phyloP scores from a whole-genome alignment of 2,329 filamentous ascomycete species.

The Graphium sp. region DNA sequence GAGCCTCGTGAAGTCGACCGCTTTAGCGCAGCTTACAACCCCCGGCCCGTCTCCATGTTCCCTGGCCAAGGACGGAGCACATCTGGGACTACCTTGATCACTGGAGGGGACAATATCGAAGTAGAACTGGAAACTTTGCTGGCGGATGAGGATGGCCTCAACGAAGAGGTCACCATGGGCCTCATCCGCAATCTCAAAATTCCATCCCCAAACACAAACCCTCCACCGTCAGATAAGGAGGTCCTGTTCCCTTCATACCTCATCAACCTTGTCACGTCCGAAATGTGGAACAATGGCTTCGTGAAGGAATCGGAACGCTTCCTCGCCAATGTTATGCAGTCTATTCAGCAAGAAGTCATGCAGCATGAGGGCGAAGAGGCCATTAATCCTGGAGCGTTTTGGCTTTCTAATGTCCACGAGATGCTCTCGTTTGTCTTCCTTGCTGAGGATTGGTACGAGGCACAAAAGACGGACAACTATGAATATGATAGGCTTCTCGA shows the following conservation, averaged over 20 bases:
- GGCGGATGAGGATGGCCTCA: constrained; percentile 86
- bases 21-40: constrained; percentile 85
- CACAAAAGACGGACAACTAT: constrained; percentile 97
- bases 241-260: constrained; percentile 97
- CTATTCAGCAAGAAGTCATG: constrained; percentile 98
- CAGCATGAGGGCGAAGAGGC: constrained; percentile 94
- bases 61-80: no score
- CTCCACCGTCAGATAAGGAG: constrained; percentile 92
- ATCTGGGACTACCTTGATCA: constrained; percentile 66
- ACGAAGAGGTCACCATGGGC: constrained; percentile 93
- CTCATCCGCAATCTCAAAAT: constrained; percentile 96
- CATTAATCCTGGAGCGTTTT: constrained; percentile 94
- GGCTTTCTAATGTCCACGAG: constrained; percentile 97
- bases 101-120: constrained; percentile 79
- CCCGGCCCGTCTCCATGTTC: constrained; percentile 86
- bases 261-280: constrained; percentile 95
- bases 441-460: constrained; percentile 98
- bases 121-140: constrained; percentile 86
- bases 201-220: constrained; percentile 69
- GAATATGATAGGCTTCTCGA: constrained; percentile 95
- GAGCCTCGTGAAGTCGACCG: constrained; percentile 76
- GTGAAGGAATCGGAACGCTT: constrained; percentile 99
- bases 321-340: constrained; percentile 98
- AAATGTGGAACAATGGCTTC: constrained; percentile 99
- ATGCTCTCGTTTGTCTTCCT: constrained; percentile 99